phyloP scores from a whole-genome alignment of 352 stramenopile species.

The Elongisporangium prolatum region DNA sequence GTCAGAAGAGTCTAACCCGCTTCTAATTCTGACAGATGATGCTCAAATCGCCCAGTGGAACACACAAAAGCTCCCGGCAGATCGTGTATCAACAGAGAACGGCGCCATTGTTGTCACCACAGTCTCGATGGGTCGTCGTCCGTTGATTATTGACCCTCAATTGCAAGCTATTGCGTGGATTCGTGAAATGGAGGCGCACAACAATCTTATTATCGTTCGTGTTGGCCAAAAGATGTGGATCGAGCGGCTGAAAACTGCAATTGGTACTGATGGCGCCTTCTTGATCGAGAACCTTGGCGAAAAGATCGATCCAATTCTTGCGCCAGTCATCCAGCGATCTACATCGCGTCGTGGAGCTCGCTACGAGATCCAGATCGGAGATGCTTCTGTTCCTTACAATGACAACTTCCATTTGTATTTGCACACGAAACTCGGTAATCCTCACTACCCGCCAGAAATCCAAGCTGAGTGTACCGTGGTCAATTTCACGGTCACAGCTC shows the following conservation, averaged over 20 bases:
- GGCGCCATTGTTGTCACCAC: slow-evolving; percentile 91
- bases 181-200: slow-evolving; percentile 87
- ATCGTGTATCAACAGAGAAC: slow-evolving; percentile 94
- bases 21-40: slow-evolving; percentile 90
- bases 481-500: slow-evolving; percentile 94
- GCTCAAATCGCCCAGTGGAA: slow-evolving; percentile 94
- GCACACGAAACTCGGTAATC: slow-evolving; percentile 94
- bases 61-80: slow-evolving; percentile 88
- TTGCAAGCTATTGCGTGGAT: slow-evolving; percentile 94
- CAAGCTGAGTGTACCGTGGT: slow-evolving; percentile 94
- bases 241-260: slow-evolving; percentile 90
- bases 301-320: slow-evolving; percentile 92
- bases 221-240: slow-evolving; percentile 94
- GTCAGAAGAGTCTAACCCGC: slow-evolving; percentile 85
- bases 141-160: slow-evolving; percentile 93
- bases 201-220: slow-evolving; percentile 92
- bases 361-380: slow-evolving; percentile 93
- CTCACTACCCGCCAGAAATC: slow-evolving; percentile 94
- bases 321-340: slow-evolving; percentile 92
- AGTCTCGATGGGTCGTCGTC: slow-evolving; percentile 84
- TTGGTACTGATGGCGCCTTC: slow-evolving; percentile 91
- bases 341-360: slow-evolving; percentile 91
- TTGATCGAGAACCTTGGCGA: slow-evolving; percentile 94
- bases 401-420: slow-evolving; percentile 92
- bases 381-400: slow-evolving; percentile 93